These are phyloP conservation scores for Penicillium arizonense DNA, from an alignment of 495 filamentous ascomycete genomes.

Conservation along the genomic window DNA sequence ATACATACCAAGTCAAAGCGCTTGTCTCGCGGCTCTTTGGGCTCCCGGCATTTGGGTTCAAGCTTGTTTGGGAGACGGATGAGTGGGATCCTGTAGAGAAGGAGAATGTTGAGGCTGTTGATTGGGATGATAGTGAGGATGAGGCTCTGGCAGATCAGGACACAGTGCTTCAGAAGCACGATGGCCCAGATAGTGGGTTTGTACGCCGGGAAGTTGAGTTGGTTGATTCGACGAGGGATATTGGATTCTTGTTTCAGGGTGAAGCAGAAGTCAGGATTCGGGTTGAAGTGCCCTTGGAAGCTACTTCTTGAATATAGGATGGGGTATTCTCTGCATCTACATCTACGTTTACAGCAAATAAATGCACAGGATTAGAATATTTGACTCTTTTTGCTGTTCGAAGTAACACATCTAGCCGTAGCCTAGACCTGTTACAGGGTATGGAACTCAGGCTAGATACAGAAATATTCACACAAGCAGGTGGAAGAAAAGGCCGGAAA, in stretches of 20 bases:
- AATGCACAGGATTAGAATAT: slow-evolving; percentile 1
- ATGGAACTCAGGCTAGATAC: slow-evolving; percentile 17
- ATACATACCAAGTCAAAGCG: slow-evolving; percentile 78
- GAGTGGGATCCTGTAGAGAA: slow-evolving; percentile 74
- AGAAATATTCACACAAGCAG: slow-evolving; percentile 19
- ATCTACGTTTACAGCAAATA: not conserved
- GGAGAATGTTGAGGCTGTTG: slow-evolving; percentile 50
- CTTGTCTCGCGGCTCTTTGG: slow-evolving; percentile 70
- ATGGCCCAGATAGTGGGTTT: slow-evolving; percentile 47
- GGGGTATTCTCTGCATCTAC: not conserved
- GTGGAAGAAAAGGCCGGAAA: slow-evolving; percentile 23
- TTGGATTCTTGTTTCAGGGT: slow-evolving; percentile 81
- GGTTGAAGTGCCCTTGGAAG: slow-evolving; percentile 48
- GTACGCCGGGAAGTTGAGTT: slow-evolving; percentile 77
- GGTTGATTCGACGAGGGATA: slow-evolving; percentile 72
- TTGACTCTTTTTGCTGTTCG: slow-evolving; percentile 5
- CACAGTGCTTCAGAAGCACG: slow-evolving; percentile 5
- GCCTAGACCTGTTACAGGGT: slow-evolving; percentile 13
- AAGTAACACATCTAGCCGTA: slow-evolving; percentile 9
- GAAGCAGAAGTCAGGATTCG: slow-evolving; percentile 61
- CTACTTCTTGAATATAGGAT: no score
- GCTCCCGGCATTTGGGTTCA: slow-evolving; percentile 58
- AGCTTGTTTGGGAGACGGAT: slow-evolving; percentile 77
- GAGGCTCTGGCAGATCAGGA: slow-evolving; percentile 23
- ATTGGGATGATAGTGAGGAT: slow-evolving; percentile 56